Conservation (phyloP, 2,329 filamentous ascomycete species). For the Fusarium beomiforme region DNA sequence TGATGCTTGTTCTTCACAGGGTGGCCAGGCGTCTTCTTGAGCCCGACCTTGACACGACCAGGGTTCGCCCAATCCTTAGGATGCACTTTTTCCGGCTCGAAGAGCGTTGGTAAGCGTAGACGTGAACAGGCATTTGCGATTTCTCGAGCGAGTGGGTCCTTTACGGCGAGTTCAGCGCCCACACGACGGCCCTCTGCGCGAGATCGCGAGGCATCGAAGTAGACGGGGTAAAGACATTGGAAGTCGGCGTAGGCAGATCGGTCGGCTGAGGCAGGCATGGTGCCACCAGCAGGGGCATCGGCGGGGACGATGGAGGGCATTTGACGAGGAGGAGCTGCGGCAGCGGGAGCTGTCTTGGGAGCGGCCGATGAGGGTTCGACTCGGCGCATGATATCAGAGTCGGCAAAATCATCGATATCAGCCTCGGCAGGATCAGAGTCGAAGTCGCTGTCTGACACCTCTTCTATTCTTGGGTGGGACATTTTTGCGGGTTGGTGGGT, state of each 20-base stretch:
- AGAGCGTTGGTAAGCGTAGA: constrained; percentile 76
- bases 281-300: constrained; percentile 45
- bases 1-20: constrained; percentile 82
- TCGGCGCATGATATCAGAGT: constrained; percentile 65
- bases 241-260: constrained; percentile 74
- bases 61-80: constrained; percentile 99
- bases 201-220: constrained; percentile 84
- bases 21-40: constrained; percentile 54
- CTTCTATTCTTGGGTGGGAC: constrained; percentile 91
- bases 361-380: constrained; percentile 44
- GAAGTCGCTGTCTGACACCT: constrained; percentile 84
- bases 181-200: constrained; percentile 87
- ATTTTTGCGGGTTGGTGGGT: constrained; percentile 56
- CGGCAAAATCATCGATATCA: constrained; percentile 75
- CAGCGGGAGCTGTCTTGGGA: constrained; percentile 37
- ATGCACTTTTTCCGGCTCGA: constrained; percentile 92
- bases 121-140: constrained; percentile 86
- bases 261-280: constrained; percentile 54
- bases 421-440: constrained; percentile 88
- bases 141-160: constrained; percentile 87
- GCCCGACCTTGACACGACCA: constrained; percentile 82
- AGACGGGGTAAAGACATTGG: constrained; percentile 93
- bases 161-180: constrained; percentile 74
- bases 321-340: constrained; percentile 45
- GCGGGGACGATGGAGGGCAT: constrained; percentile 40